Conservation (phyloP, 441 rosid genomes). For the Gossypium schwendimanii region DNA sequence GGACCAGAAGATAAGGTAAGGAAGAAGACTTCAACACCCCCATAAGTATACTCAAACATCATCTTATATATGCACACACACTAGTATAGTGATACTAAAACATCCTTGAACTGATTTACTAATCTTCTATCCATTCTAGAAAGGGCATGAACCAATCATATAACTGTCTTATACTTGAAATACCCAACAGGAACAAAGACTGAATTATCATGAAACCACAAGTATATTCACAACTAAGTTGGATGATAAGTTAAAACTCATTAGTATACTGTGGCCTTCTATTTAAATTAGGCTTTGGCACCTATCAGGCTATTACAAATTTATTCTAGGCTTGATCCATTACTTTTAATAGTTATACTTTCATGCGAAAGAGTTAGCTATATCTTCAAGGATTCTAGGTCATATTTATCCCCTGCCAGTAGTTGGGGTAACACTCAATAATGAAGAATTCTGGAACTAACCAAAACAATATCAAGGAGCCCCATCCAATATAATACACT, state of each 20-base stretch:
- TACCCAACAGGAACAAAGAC: background rate
- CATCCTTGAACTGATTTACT: background rate
- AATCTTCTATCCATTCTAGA: background rate
- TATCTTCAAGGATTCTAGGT: background rate
- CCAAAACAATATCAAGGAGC: slow-evolving; percentile 91
- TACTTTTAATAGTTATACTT: background rate
- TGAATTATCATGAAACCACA: background rate
- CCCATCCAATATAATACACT: slow-evolving; percentile 93
- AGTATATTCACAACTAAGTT: background rate
- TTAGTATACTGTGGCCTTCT: background rate
- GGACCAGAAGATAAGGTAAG: background rate
- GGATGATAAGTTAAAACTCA: background rate
- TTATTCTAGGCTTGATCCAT: background rate
- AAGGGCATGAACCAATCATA: background rate
- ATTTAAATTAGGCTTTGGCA: slow-evolving; percentile 1
- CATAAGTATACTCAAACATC: background rate
- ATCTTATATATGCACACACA: background rate
- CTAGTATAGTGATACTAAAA: background rate
- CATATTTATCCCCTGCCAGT: background rate
- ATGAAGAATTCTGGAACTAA: slow-evolving; percentile 37
- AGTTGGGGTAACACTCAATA: background rate
- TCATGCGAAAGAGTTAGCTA: background rate
- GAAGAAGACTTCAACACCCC: background rate
- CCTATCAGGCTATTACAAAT: background rate
- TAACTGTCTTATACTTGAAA: background rate